These are phyloP conservation scores for Globisporangium echinulatum DNA, from an alignment of 352 stramenopile genomes.

Conservation along the genomic window DNA sequence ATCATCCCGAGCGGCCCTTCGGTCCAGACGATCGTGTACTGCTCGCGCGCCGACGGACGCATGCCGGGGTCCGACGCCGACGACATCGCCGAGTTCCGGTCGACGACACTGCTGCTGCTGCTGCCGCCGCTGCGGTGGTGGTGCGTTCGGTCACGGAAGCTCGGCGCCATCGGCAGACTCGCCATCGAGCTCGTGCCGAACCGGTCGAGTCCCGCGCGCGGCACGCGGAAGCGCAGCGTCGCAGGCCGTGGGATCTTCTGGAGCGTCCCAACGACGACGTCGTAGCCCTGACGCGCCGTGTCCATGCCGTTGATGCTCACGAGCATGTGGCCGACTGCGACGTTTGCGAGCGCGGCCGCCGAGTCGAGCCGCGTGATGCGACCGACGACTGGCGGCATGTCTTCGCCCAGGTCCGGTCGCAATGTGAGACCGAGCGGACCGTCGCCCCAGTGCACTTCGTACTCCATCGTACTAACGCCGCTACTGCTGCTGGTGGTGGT, in stretches of 20 bases:
- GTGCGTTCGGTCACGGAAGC: conserved; percentile 16
- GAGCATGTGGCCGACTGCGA: conserved; percentile 83
- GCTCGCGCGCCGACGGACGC: conserved; percentile 46
- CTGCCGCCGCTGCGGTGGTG: not conserved
- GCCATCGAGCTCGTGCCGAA: conserved; percentile 4
- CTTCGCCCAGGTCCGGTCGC: conserved; percentile 73
- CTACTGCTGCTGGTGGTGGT: not conserved
- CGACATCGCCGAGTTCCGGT: conserved; percentile 23
- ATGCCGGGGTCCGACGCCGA: conserved; percentile 33
- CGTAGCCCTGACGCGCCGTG: conserved; percentile 81
- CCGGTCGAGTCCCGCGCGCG: conserved; percentile 23
- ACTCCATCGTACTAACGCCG: conserved; percentile 52
- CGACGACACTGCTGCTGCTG: not conserved
- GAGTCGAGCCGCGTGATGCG: conserved; percentile 85
- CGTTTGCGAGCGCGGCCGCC: conserved; percentile 68
- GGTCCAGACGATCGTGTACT: conserved; percentile 86
- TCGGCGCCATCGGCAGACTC: conserved; percentile 25
- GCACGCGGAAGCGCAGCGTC: conserved; percentile 78
- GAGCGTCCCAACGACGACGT: conserved; percentile 74
- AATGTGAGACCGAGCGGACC: conserved; percentile 77
- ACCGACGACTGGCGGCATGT: conserved; percentile 84
- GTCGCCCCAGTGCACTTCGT: conserved; percentile 83
- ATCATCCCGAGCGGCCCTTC: conserved; percentile 84
- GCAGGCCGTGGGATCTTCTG: conserved; percentile 78
- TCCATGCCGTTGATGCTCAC: conserved; percentile 86